phyloP scores from a whole-genome alignment of 805 yeast species.

The Nakazawaea wyomingensis region DNA sequence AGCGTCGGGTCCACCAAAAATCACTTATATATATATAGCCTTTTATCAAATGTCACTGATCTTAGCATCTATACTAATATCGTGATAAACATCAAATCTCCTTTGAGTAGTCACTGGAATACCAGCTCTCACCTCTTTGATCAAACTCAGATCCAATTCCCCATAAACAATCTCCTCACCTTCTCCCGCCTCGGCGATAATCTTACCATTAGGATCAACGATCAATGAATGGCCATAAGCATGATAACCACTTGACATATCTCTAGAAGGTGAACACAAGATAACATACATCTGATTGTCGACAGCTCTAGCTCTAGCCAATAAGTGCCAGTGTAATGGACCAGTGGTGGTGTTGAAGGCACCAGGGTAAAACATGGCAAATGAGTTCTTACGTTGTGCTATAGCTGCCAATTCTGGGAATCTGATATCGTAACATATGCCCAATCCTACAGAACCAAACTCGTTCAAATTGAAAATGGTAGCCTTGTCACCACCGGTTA shows the following conservation, averaged over 20 bases:
- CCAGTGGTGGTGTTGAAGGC: constrained; percentile 85
- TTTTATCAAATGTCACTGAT: constrained; percentile 3
- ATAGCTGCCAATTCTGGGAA: constrained; percentile 73
- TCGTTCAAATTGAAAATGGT: constrained; percentile 68
- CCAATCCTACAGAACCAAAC: constrained; percentile 71
- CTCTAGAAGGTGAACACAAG: constrained; percentile 86
- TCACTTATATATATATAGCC: too few relatives aligned
- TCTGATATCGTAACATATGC: constrained; percentile 79
- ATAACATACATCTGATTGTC: constrained; percentile 72
- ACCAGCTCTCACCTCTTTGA: constrained; percentile 53
- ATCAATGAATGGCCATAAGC: constrained; percentile 66
- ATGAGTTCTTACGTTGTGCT: constrained; percentile 63
- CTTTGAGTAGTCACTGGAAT: constrained; percentile 71
- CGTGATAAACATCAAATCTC: constrained; percentile 60
- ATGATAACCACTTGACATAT: constrained; percentile 51
- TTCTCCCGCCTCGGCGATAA: constrained; percentile 70
- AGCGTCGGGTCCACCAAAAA: too few relatives aligned
- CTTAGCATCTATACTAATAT: constrained; percentile 30
- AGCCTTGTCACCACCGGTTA: constrained; percentile 76
- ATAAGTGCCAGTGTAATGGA: constrained; percentile 75
- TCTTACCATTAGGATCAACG: constrained; percentile 57
- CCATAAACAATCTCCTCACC: constrained; percentile 74
- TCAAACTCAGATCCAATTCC: constrained; percentile 57
- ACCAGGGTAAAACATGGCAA: constrained; percentile 78
- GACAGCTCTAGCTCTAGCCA: constrained; percentile 69